Conservation (phyloP, 2,329 filamentous ascomycete genomes). For the Acrocalymma vagum region DNA sequence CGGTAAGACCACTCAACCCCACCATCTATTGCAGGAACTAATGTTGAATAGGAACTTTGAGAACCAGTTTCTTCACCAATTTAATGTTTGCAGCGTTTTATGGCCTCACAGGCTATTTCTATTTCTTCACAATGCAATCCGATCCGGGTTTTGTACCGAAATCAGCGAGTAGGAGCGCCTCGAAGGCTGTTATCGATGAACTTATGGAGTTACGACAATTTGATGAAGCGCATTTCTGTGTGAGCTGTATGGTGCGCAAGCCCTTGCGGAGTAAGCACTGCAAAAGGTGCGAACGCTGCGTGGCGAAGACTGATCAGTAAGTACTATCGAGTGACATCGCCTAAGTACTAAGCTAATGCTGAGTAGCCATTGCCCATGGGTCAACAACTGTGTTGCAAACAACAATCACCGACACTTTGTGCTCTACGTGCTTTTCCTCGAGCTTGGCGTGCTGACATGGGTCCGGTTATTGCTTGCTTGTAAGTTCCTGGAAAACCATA, state of each 20-base stretch:
- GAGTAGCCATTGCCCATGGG: constrained; percentile 93
- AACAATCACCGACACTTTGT: constrained; percentile 98
- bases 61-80: constrained; percentile 76
- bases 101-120: constrained; percentile 82
- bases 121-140: constrained; percentile 81
- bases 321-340: constrained; percentile 43
- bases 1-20: constrained; percentile 56
- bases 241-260: constrained; percentile 91
- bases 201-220: constrained; percentile 87
- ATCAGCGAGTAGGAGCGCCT: constrained; percentile 85
- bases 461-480: constrained; percentile 77
- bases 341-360: constrained; percentile 21
- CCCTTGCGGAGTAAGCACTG: constrained; percentile 97
- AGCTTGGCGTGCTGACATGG: constrained; percentile 76
- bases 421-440: constrained; percentile 82
- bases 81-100: constrained; percentile 74
- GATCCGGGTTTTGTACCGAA: constrained; percentile 96
- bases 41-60: constrained; percentile 67
- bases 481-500: constrained; percentile 62
- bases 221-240: constrained; percentile 93
- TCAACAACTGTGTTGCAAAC: constrained; percentile 93
- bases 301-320: constrained; percentile 96
- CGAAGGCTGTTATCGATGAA: constrained; percentile 88
- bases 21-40: constrained; percentile 30
- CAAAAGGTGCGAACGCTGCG: constrained; percentile 86